phyloP scores from a whole-genome alignment of 805 yeast species.

The Yamadazyma philogaea region DNA sequence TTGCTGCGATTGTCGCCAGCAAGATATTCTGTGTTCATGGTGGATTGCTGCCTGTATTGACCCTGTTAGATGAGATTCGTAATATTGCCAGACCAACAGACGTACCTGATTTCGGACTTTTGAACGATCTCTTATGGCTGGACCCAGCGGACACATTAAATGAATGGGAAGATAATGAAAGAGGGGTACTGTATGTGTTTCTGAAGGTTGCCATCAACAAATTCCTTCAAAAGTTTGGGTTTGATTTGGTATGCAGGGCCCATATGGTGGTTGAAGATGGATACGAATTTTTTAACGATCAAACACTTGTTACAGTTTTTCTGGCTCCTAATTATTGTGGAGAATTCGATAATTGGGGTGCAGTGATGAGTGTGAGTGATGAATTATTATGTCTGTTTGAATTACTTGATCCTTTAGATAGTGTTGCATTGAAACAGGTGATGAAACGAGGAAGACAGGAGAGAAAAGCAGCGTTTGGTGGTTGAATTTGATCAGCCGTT shows the following conservation, averaged over 20 bases:
- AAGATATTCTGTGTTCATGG: constrained; percentile 93
- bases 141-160: constrained; percentile 81
- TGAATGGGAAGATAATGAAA: constrained; percentile 86
- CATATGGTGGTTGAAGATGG: constrained; percentile 93
- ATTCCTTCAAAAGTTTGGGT: constrained; percentile 68
- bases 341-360: constrained; percentile 80
- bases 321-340: constrained; percentile 85
- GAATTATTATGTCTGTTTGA: constrained; percentile 92
- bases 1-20: constrained; percentile 93
- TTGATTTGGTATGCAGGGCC: constrained; percentile 79
- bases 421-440: constrained; percentile 88
- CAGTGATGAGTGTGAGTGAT: constrained; percentile 95
- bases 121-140: constrained; percentile 78
- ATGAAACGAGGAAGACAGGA: constrained; percentile 93
- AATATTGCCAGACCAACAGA: constrained; percentile 79
- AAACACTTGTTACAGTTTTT: constrained; percentile 74
- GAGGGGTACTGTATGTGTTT: constrained; percentile 81
- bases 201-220: constrained; percentile 77
- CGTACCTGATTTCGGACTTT: constrained; percentile 77
- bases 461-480: constrained; percentile 53
- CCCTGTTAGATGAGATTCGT: constrained; percentile 70
- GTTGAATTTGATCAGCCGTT: background rate
- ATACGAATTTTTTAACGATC: constrained; percentile 74
- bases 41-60: constrained; percentile 73
- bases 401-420: constrained; percentile 87